Conservation (phyloP, 208 protist genomes). For the Leishmania major region DNA sequence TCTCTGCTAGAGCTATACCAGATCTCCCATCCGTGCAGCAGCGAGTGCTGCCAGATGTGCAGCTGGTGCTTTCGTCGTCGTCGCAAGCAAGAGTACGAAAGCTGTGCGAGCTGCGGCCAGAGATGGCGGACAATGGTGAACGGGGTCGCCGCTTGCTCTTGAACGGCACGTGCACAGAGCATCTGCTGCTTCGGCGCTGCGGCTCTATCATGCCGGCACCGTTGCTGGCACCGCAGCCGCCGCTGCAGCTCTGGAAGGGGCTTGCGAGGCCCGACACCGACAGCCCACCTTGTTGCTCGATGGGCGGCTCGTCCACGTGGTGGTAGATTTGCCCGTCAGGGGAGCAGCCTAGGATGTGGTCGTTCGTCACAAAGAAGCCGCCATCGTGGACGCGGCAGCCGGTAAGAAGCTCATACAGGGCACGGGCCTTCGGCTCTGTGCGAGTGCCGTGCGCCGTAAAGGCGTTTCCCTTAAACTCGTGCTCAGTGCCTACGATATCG, state of each 20-base stretch:
- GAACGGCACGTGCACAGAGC: slow-evolving; percentile 55
- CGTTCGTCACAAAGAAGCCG: slow-evolving; percentile 76
- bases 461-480: slow-evolving; percentile 84
- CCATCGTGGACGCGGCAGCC: slow-evolving; percentile 69
- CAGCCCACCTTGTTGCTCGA: background rate
- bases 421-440: slow-evolving; percentile 81
- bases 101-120: background rate
- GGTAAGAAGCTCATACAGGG: slow-evolving; percentile 87
- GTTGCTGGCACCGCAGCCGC: background rate
- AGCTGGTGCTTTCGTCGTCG: background rate
- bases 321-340: slow-evolving; percentile 68
- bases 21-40: background rate
- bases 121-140: background rate
- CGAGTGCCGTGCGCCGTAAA: slow-evolving; percentile 77
- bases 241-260: background rate
- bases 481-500: slow-evolving; percentile 71
- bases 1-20: background rate
- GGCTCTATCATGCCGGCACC: background rate
- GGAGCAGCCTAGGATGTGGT: slow-evolving; percentile 76
- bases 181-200: slow-evolving; percentile 1
- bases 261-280: background rate
- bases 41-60: background rate
- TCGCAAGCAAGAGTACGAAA: background rate
- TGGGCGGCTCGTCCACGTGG: background rate
- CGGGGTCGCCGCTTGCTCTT: slow-evolving; percentile 27